Conservation (phyloP, 768 basidiomycete species). For the Serpula lacrymans region DNA sequence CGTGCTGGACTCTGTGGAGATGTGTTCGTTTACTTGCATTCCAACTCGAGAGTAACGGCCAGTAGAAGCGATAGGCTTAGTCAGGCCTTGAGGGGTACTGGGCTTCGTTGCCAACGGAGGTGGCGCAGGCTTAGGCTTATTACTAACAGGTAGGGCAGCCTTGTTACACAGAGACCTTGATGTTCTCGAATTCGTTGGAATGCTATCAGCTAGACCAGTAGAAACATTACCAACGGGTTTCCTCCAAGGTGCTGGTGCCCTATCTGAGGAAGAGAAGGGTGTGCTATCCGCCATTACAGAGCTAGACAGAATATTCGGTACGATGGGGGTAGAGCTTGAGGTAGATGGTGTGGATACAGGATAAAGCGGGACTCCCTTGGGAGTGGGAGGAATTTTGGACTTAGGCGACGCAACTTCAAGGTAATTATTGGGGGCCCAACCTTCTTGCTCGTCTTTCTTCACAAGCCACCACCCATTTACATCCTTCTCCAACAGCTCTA, state of each 20-base stretch:
- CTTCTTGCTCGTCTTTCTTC: slow-evolving; percentile 76
- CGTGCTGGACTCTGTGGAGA: slow-evolving; percentile 39
- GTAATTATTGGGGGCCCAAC: slow-evolving; percentile 95
- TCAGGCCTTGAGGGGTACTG: slow-evolving; percentile 42
- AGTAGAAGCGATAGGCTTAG: slow-evolving; percentile 61
- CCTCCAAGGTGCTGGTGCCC: slow-evolving; percentile 74
- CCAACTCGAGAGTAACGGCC: slow-evolving; percentile 48
- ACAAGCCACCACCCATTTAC: slow-evolving; percentile 99
- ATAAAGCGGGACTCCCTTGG: slow-evolving; percentile 56
- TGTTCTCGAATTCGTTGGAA: slow-evolving; percentile 48
- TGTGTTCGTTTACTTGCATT: slow-evolving; percentile 37
- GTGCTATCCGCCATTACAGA: slow-evolving; percentile 52
- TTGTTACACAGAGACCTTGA: slow-evolving; percentile 47
- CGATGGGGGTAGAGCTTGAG: slow-evolving; percentile 31
- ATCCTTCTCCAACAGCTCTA: slow-evolving; percentile 89
- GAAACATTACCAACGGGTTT: slow-evolving; percentile 39
- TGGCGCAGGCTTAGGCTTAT: slow-evolving; percentile 62
- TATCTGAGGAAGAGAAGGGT: slow-evolving; percentile 68
- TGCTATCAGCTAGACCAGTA: slow-evolving; percentile 30
- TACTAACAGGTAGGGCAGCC: slow-evolving; percentile 56
- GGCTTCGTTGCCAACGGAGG: slow-evolving; percentile 59
- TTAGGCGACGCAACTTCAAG: slow-evolving; percentile 76
- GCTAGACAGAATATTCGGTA: slow-evolving; percentile 30
- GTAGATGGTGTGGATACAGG: slow-evolving; percentile 43
- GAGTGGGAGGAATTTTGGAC: slow-evolving; percentile 63